phyloP scores from a whole-genome alignment of 768 basidiomycete species.

The Lactarius sp. region DNA sequence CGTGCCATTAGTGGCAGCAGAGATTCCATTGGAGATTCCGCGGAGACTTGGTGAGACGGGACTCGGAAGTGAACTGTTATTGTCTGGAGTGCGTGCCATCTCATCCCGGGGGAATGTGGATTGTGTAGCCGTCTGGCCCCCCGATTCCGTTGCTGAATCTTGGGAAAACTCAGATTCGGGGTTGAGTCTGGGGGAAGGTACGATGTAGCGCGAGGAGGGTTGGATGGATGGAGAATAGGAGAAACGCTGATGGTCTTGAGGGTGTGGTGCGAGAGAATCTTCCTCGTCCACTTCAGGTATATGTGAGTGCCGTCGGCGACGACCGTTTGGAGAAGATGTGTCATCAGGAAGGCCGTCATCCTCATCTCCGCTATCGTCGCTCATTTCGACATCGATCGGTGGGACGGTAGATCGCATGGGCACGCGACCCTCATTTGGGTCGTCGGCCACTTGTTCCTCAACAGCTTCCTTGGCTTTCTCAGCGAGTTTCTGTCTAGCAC shows the following conservation, averaged over 20 bases:
- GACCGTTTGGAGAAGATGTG: neutral
- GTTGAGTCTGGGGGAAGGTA: constrained; percentile 28
- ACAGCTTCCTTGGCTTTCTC: constrained; percentile 61
- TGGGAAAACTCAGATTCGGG: constrained; percentile 8
- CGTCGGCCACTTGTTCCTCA: constrained; percentile 50
- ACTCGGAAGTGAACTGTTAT: constrained; percentile 25
- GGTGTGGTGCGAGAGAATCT: constrained; percentile 24
- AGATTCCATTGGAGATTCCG: constrained; percentile 10
- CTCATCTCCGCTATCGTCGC: constrained; percentile 78
- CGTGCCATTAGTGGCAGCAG: neutral
- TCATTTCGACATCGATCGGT: constrained; percentile 70
- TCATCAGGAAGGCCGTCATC: constrained; percentile 32
- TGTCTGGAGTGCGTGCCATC: neutral
- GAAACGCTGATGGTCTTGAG: neutral
- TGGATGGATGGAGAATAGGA: constrained; percentile 24
- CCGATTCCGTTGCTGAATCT: constrained; percentile 22
- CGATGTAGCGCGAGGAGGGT: constrained; percentile 34
- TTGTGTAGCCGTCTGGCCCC: constrained; percentile 31
- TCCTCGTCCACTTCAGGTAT: constrained; percentile 72
- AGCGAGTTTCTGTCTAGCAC: constrained; percentile 60
- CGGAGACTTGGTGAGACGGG: constrained; percentile 28
- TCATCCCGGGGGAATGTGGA: constrained; percentile 27
- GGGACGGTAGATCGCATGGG: constrained; percentile 39
- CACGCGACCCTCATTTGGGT: constrained; percentile 37
- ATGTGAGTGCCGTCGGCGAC: constrained; percentile 40